Evolutionary conservation across 495 filamentous ascomycete genomes (phyloP).

Genomic region (Zalerion maritima): DNA sequence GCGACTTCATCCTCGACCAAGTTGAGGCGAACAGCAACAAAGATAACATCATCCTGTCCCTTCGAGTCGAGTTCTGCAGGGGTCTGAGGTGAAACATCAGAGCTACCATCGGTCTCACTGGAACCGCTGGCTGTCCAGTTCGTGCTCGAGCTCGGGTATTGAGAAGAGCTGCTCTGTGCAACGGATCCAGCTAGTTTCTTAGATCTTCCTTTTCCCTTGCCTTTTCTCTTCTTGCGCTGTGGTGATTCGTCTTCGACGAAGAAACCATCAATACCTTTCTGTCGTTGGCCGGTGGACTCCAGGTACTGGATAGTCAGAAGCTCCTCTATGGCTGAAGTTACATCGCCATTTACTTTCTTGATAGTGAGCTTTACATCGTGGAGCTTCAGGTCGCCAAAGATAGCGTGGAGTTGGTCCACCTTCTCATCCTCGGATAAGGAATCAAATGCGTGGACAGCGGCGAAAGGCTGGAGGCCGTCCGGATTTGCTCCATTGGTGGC

Average conservation of each 20-base stretch:
- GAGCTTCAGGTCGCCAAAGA: slow-evolving; percentile 52
- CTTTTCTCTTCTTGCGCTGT: slow-evolving; percentile 33
- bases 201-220: slow-evolving; percentile 13
- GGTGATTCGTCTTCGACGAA: slow-evolving; percentile 24
- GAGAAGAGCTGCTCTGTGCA: no score
- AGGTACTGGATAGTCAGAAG: slow-evolving; percentile 64
- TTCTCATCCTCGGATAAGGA: slow-evolving; percentile 42
- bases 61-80: no score
- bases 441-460: no score
- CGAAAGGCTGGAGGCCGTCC: no score
- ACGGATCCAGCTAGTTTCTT: slow-evolving; percentile 7
- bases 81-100: no score
- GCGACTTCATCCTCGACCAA: no score
- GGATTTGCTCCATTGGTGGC: no score
- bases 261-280: slow-evolving; percentile 74
- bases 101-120: no score
- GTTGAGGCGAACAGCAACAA: no score
- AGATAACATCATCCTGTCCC: no score
- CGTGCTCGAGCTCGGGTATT: no score
- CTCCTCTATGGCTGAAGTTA: slow-evolving; percentile 61
- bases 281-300: slow-evolving; percentile 39
- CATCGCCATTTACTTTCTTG: slow-evolving; percentile 46
- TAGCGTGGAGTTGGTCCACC: slow-evolving; percentile 38
- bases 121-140: no score
- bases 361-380: slow-evolving; percentile 51